These are phyloP conservation scores for Pyricularia grisea DNA, from an alignment of 2,329 filamentous ascomycete species.

Conservation along the genomic window DNA sequence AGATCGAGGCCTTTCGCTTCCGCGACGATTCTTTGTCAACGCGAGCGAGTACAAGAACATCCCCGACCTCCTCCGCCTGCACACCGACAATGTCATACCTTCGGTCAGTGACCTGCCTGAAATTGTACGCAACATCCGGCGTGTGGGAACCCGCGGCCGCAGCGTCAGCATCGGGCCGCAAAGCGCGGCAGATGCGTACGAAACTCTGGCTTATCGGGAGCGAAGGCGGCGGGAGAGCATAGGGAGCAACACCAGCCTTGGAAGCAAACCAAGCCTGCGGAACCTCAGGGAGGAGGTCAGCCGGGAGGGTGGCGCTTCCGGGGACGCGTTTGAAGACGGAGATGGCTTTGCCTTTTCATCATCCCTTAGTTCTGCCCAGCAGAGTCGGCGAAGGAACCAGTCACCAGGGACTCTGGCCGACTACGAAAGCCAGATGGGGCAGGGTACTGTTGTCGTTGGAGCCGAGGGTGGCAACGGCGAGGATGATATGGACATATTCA, in stretches of 20 bases:
- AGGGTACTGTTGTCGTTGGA: conserved; percentile 36
- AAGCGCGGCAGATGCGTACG: conserved; percentile 92
- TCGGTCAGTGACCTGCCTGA: conserved; percentile 78
- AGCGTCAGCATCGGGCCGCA: conserved; percentile 89
- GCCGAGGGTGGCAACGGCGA: conserved; percentile 17
- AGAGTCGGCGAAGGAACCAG: conserved; percentile 18
- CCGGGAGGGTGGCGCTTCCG: conserved; percentile 11
- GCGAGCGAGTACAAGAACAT: conserved; percentile 87
- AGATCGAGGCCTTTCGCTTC: conserved; percentile 66
- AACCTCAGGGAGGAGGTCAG: conserved; percentile 27
- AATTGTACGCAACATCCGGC: conserved; percentile 72
- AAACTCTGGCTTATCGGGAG: conserved; percentile 86
- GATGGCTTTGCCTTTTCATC: conserved; percentile 9
- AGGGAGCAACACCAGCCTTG: conserved; percentile 37
- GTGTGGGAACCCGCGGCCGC: conserved; percentile 61
- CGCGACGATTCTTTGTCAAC: conserved; percentile 82
- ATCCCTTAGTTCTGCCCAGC: conserved; percentile 11
- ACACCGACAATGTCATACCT: conserved; percentile 78
- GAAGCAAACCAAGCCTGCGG: conserved; percentile 31
- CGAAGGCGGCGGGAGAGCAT: conserved; percentile 45
- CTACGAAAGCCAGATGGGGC: conserved; percentile 67
- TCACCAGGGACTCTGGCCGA: conserved; percentile 40
- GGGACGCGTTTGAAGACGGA: conserved; percentile 10
- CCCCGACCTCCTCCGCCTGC: conserved; percentile 57
- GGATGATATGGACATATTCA: conserved; percentile 23